Evolutionary conservation across 257 asterid species (phyloP).

Genomic region (Linaria vulgaris): DNA sequence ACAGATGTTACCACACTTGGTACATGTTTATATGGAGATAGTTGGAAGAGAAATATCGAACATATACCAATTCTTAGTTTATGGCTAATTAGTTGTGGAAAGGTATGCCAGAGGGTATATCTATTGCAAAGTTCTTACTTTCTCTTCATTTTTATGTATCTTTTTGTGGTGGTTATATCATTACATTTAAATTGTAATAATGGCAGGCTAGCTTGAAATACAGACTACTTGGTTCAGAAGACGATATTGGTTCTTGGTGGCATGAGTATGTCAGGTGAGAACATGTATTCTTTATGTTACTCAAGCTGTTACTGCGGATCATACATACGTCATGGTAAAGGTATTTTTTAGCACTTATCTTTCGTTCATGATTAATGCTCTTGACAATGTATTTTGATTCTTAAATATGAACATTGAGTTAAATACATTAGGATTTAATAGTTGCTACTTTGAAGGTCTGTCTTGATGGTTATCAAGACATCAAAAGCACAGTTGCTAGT

Average conservation of each 20-base stretch:
- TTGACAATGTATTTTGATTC: conserved; percentile 4
- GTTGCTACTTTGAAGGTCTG: conserved; percentile 1
- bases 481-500: not conserved
- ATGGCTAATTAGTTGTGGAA: not conserved
- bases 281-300: conserved; percentile 7
- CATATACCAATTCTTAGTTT: not conserved
- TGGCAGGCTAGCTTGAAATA: conserved; percentile 94
- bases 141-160: not conserved
- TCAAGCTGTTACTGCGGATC: conserved; percentile 6
- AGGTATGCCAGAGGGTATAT: conserved; percentile 9
- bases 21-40: not conserved
- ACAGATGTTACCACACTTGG: not conserved
- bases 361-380: not conserved
- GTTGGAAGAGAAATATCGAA: not conserved
- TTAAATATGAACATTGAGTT: conserved; percentile 4
- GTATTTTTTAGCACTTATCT: not conserved
- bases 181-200: conserved; percentile 21
- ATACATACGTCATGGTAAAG: conserved; percentile 10
- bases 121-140: conserved; percentile 6
- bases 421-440: no score
- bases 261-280: conserved; percentile 94
- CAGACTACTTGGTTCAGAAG: conserved; percentile 84
- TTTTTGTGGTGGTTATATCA: not conserved
- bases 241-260: conserved; percentile 98
- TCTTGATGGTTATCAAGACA: conserved; percentile 1